Percentiles rank a stretch among this genome's conserved stretches.
Evolutionary conservation across 495 filamentous ascomycete genomes (phyloP).

Genomic region (Lindgomyces ingoldianus): DNA sequence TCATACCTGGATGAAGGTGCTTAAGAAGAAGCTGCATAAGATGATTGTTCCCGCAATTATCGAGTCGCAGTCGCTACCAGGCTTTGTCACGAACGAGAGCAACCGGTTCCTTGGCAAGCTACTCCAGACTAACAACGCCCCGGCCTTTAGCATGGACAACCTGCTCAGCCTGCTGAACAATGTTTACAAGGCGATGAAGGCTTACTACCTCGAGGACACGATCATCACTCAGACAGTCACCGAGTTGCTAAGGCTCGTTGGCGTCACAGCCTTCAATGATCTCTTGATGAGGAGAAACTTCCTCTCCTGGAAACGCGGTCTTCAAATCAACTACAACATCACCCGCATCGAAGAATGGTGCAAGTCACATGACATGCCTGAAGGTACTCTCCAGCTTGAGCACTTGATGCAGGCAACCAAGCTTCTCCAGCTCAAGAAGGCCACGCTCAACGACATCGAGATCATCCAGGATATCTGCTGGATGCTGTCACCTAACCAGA

Average conservation of each 20-base stretch:
- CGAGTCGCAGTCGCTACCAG: slow-evolving; percentile 95
- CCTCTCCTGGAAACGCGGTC: slow-evolving; percentile 97
- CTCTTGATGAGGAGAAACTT: slow-evolving; percentile 97
- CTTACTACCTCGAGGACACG: slow-evolving; percentile 91
- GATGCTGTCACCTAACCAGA: slow-evolving; percentile 99
- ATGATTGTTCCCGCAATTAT: slow-evolving; percentile 99
- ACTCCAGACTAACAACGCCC: slow-evolving; percentile 79
- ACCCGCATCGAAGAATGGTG: slow-evolving; percentile 99
- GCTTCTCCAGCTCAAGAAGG: slow-evolving; percentile 97
- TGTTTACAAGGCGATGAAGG: slow-evolving; percentile 97
- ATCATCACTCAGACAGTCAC: slow-evolving; percentile 95
- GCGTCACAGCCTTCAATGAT: slow-evolving; percentile 98
- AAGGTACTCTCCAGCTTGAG: slow-evolving; percentile 95
- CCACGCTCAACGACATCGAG: slow-evolving; percentile 97
- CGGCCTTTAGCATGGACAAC: slow-evolving; percentile 99
- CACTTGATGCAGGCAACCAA: slow-evolving; percentile 99
- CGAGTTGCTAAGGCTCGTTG: slow-evolving; percentile 88
- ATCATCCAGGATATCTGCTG: slow-evolving; percentile 99
- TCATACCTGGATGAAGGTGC: slow-evolving; percentile 99
- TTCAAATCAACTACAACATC: slow-evolving; percentile 99
- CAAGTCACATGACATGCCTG: slow-evolving; percentile 99
- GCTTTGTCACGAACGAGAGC: slow-evolving; percentile 97
- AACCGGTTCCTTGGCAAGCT: slow-evolving; percentile 98
- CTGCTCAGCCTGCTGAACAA: slow-evolving; percentile 93
- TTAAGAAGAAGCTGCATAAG: slow-evolving; percentile 98